Evolutionary conservation across 1,284 basidiomycete species (phyloP), one percentile per base, ranked within the genome.

Genomic region (Rhodotorula mucilaginosa): DNA sequence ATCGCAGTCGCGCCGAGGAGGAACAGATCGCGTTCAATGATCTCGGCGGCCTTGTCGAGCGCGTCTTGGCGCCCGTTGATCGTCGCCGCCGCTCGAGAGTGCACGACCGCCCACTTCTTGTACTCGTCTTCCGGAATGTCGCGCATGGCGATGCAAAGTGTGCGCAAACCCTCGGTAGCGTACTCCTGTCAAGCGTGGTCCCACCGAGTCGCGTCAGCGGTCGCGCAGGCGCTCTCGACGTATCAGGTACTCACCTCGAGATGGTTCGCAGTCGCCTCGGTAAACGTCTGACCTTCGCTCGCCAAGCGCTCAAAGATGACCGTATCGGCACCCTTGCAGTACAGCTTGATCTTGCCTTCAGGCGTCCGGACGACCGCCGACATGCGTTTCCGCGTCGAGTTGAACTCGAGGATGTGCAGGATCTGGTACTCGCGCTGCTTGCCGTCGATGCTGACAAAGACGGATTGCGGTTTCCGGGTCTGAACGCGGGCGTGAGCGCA

Each of bases 361-460:
- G 95, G 91, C 49, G 87, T 86, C 23, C 93, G 88, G 39, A 99
- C 88, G 70, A 99, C 83, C 1, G 93, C 95, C 29, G 95, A 97
- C 97, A 99, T 99, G 69, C 97, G 87, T 81, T 99, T 99, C 60
- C 96, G 87, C 1, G 93, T 93, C 61, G 93, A 97, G 81, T 98
- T 99, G 86, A 99, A 99, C 82, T 99, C 97, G 86, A 94, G 97
- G 60, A 99, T 90, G 79, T 99, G 98, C 68, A 99, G 84, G 66
- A 99, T 88, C 81, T 98, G 88, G 80, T 89, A 98, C 80, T 98
- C 93, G 70, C 87, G 85, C 8, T 86, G 83, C 67, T 84, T 81
- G 26, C 92, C 94, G 68, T 87, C 84, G 66, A 95, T 86, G 67
- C 91, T 89, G 72, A 98, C 87, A 79, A 92, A 97, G 6, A 95